Conservation (phyloP, 257 asterid species). For the Solanum okadae region DNA sequence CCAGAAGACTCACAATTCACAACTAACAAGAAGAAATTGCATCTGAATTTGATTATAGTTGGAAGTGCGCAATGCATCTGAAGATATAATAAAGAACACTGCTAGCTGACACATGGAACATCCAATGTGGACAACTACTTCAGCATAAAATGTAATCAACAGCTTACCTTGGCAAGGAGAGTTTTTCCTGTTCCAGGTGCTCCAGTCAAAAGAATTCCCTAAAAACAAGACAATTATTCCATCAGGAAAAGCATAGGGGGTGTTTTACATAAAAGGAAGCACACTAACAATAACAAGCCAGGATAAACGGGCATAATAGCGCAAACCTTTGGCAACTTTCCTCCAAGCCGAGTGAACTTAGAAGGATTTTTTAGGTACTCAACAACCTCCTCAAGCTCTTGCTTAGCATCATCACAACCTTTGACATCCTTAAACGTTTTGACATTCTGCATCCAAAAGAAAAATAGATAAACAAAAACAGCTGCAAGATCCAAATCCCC, state of each 20-base stretch:
- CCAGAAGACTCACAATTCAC: not conserved
- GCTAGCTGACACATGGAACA: not conserved
- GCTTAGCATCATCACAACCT: conserved; percentile 99
- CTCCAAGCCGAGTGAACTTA: conserved; percentile 92
- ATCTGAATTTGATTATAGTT: not conserved
- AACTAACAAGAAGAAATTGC: not conserved
- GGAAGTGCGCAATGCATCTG: not conserved
- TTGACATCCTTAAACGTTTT: conserved; percentile 97
- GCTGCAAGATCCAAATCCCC: not conserved
- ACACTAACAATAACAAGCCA: not conserved
- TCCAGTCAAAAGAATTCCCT: conserved; percentile 99
- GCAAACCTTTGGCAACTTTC: conserved; percentile 93
- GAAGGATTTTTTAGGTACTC: conserved; percentile 88
- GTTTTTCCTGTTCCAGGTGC: conserved; percentile 99
- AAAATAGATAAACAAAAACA: not conserved
- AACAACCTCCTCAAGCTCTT: conserved; percentile 99
- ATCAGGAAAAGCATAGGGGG: not conserved
- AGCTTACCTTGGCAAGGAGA: conserved; percentile 80
- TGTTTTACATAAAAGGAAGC: not conserved
- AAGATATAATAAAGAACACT: not conserved
- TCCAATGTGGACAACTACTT: not conserved
- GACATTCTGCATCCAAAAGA: conserved; percentile 56
- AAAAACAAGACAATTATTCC: conserved; percentile 12
- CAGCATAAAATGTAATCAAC: not conserved
- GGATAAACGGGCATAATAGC: not conserved